Percentiles rank a stretch among this genome's conserved stretches.
phyloP scores from a whole-genome alignment of 2,329 filamentous ascomycete species.

The Sporothrix humicola region DNA sequence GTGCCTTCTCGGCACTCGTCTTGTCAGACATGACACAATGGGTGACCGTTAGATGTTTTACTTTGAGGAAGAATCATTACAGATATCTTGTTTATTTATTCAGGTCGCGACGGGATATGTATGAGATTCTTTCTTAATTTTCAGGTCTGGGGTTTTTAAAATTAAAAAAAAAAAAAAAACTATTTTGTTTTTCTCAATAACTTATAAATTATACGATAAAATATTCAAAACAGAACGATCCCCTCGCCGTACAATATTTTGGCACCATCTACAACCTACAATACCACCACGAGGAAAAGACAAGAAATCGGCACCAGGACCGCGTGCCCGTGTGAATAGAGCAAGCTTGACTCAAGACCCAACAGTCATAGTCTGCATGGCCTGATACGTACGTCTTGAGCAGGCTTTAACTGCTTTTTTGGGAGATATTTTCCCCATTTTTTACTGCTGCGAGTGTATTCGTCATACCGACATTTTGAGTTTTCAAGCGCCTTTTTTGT shows the following conservation, averaged over 20 bases:
- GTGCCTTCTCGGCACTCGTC: neutral
- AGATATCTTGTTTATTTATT: too few relatives aligned
- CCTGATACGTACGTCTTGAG: neutral
- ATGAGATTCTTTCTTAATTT: neutral
- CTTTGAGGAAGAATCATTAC: too few relatives aligned
- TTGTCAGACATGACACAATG: too few relatives aligned
- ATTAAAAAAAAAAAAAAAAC: too few relatives aligned
- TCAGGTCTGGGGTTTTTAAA: too few relatives aligned
- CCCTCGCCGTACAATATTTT: too few relatives aligned
- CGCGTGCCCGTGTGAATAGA: neutral
- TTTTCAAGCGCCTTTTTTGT: neutral
- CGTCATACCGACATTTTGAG: constrained; percentile 19
- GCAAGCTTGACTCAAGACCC: neutral
- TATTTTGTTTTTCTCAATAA: neutral
- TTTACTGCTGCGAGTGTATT: neutral
- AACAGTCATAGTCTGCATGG: neutral
- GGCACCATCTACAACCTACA: too few relatives aligned
- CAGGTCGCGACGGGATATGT: too few relatives aligned
- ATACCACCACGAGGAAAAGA: neutral
- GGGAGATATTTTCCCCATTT: neutral
- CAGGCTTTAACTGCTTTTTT: neutral
- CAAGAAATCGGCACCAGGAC: neutral
- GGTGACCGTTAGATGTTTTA: too few relatives aligned
- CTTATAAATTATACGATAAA: too few relatives aligned
- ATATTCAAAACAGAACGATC: too few relatives aligned